These are phyloP conservation scores for Plasmodium coatneyi DNA, from an alignment of 169 alveolate genomes.

Conservation along the genomic window DNA sequence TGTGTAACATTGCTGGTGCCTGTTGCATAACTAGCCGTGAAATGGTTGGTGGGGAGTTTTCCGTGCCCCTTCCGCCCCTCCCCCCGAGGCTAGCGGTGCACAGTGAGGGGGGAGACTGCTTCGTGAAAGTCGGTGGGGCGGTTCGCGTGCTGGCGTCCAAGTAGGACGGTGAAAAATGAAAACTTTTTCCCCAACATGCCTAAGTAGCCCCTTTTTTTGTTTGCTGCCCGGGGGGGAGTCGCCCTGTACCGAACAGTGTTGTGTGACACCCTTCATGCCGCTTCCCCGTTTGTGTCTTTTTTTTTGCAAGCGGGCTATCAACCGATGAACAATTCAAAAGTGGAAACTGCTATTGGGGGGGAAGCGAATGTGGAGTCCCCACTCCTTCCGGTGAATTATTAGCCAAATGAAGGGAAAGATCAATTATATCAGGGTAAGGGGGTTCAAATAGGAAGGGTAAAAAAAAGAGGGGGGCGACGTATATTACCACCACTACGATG, in stretches of 20 bases:
- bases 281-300: background rate
- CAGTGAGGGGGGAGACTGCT: background rate
- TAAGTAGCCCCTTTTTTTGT: no score
- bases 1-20: background rate
- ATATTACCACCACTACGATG: background rate
- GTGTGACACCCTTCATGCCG: background rate
- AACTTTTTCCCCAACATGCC: no score
- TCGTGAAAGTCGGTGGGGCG: background rate
- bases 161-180: background rate
- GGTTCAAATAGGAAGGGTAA: background rate
- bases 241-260: background rate
- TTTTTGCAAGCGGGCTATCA: background rate
- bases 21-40: background rate
- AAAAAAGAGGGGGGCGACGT: background rate
- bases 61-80: background rate
- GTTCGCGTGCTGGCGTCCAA: background rate
- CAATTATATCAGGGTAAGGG: background rate
- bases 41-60: background rate
- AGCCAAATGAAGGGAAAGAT: background rate
- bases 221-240: background rate
- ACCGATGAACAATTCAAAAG: background rate
- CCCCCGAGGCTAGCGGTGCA: background rate
- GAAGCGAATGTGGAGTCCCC: background rate
- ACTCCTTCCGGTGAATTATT: background rate
- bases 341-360: background rate